Base-by-base conservation (phyloP, 768 basidiomycete genomes). In the Nidularia pulvinata region DNA sequence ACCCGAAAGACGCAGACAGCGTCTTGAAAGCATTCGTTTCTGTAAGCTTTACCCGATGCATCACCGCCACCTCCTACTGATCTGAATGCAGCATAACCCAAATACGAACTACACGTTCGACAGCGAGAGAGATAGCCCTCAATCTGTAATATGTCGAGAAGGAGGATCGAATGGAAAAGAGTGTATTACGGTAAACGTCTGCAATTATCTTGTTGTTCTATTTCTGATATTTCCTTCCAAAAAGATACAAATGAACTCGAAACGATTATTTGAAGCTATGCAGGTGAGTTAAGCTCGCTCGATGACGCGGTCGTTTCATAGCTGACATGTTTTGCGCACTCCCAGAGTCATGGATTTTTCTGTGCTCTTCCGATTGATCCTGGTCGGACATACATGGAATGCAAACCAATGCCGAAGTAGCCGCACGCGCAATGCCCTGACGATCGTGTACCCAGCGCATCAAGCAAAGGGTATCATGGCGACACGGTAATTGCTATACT, bases 331-430 rank as follows among this genome's bases (percentile, higher is more conserved):
- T 2, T 25, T 9, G 7, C n/a, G 22, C 30, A 7, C 34, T 33
- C 7, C 33, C 53, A 90, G 87, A 75, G 78, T 10, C 72, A 79
- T 49, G 86, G 84, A 11, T 88, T 89, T 67, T 90, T 81, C 66
- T 89, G 86, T 63, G 78, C 83, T 2, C 65, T 87, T 46, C 85
- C 87, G 11, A 82, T 82, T 62, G 83, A 91, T 62, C 88, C 86
- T 6, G 65, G 70, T 51, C 78, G 74, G 65, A 86, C 85, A 22
- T 71, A 90, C 57, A 86, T 89, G 71, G 81, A 86, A 59, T 90
- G 87, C 69, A 85, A 71, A 61, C 86, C 78, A n/a, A 68, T 89
- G 57, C 82, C 81, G 25, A 25, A 25, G 25, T 25, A 25, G 25
- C 25, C 25, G 25, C 25, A 25, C 25, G 25, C 25, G 25, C 25